These are phyloP conservation scores for Lentinula raphanica DNA, from an alignment of 768 basidiomycete genomes.

Conservation along the genomic window DNA sequence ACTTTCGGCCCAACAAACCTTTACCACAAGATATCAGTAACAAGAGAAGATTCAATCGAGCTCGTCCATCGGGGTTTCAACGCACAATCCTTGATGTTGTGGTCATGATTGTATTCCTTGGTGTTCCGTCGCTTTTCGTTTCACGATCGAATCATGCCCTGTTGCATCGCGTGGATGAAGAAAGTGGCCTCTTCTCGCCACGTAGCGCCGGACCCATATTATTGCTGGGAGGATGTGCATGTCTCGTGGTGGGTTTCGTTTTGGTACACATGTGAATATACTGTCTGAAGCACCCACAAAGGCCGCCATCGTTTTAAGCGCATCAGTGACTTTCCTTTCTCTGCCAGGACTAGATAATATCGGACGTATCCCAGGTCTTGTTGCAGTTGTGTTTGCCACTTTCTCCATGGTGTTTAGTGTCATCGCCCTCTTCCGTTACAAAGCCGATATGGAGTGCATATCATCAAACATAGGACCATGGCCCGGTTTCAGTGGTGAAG, in stretches of 20 bases:
- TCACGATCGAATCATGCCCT: slow-evolving; percentile 34
- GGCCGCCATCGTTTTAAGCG: slow-evolving; percentile 78
- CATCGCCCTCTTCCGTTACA: slow-evolving; percentile 65
- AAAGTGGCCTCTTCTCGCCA: slow-evolving; percentile 41
- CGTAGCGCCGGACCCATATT: slow-evolving; percentile 52
- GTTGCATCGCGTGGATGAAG: slow-evolving; percentile 48
- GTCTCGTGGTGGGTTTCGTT: slow-evolving; percentile 49
- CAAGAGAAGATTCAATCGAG: slow-evolving; percentile 19
- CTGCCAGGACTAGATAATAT: slow-evolving; percentile 68
- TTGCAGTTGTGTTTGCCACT: slow-evolving; percentile 64
- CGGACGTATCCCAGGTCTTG: slow-evolving; percentile 58
- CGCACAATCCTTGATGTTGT: slow-evolving; percentile 54
- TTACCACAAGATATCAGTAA: slow-evolving; percentile 48
- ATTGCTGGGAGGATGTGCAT: slow-evolving; percentile 59
- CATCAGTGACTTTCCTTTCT: slow-evolving; percentile 76
- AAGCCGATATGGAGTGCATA: slow-evolving; percentile 52
- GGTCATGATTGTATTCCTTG: slow-evolving; percentile 62
- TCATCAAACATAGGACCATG: slow-evolving; percentile 29
- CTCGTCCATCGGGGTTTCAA: slow-evolving; percentile 29
- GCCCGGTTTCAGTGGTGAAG: slow-evolving; percentile 49
- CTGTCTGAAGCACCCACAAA: slow-evolving; percentile 25
- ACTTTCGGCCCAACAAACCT: slow-evolving; percentile 66
- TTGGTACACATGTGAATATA: slow-evolving; percentile 17
- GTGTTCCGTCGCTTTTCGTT: slow-evolving; percentile 74
- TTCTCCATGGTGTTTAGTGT: slow-evolving; percentile 67